A percentile compares a stretch with the other conserved stretches of the same genome.
Conservation (phyloP, 257 asterid species). For the Pogostemon cablin region DNA sequence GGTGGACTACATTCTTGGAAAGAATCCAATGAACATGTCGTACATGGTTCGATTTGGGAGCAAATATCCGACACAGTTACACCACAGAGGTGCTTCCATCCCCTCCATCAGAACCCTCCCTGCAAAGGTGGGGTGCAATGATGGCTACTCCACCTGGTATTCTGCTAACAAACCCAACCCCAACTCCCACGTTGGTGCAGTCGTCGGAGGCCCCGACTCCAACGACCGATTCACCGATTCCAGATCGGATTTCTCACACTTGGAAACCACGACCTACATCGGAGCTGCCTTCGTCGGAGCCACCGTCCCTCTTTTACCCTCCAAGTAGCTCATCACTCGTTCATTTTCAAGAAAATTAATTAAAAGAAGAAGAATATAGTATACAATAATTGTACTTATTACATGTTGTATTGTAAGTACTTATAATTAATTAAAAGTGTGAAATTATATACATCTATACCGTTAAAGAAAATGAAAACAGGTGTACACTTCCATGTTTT, state of each 20-base stretch:
- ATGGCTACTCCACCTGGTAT: conserved; percentile 51
- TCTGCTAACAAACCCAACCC: conserved; percentile 55
- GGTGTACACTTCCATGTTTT: too few relatives aligned
- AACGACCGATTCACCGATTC: conserved; percentile 56
- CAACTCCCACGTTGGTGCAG: conserved; percentile 66
- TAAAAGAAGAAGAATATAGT: not conserved
- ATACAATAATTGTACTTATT: not conserved
- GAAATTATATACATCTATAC: too few relatives aligned
- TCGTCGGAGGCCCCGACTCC: conserved; percentile 76
- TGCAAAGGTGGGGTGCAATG: conserved; percentile 52
- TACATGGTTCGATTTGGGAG: conserved; percentile 65
- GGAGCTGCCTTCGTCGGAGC: conserved; percentile 74
- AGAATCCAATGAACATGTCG: conserved; percentile 64
- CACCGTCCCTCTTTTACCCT: conserved; percentile 51
- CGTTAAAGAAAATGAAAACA: too few relatives aligned
- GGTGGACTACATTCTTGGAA: conserved; percentile 76
- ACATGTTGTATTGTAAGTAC: not conserved
- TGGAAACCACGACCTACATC: conserved; percentile 71
- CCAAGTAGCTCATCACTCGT: not conserved
- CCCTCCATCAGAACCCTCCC: conserved; percentile 55
- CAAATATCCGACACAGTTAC: conserved; percentile 59
- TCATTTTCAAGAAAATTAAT: not conserved
- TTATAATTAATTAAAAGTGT: too few relatives aligned
- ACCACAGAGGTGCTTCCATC: conserved; percentile 82
- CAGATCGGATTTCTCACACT: conserved; percentile 61